phyloP scores from a whole-genome alignment of 352 stramenopile species.

The Pythium rhizo-oryzae region DNA sequence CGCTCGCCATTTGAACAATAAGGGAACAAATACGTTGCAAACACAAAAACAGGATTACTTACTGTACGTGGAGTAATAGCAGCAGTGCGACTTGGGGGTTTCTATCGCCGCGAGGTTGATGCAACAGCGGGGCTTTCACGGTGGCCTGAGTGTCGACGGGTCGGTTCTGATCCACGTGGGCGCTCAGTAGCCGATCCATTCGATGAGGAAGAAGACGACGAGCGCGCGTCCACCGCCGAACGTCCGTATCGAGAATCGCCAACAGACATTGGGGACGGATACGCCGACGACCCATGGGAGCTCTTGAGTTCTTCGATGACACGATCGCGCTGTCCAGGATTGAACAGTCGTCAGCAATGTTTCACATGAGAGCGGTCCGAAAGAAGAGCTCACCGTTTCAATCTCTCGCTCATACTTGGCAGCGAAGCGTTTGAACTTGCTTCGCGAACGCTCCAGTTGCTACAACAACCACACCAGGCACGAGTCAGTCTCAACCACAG shows the following conservation, averaged over 20 bases:
- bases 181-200: neutral
- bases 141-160: neutral
- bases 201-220: conserved; percentile 6
- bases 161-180: neutral
- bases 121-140: neutral
- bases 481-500: neutral
- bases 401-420: conserved; percentile 87
- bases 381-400: conserved; percentile 50
- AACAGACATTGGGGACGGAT: conserved; percentile 17
- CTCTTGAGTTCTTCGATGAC: conserved; percentile 41
- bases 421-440: conserved; percentile 86
- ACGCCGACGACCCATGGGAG: conserved; percentile 32
- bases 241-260: neutral
- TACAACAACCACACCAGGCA: conserved; percentile 27
- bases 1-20: neutral
- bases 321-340: conserved; percentile 29
- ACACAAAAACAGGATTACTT: neutral
- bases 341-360: neutral
- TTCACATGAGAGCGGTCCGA: neutral
- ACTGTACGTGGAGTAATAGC: neutral
- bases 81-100: neutral
- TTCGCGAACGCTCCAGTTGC: conserved; percentile 83
- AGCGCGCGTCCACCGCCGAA: conserved; percentile 2
- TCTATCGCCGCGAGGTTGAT: neutral
- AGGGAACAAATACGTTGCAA: neutral